Conservation (phyloP, 192 early-diverging fungal genomes). For the Linnemannia zychae region DNA sequence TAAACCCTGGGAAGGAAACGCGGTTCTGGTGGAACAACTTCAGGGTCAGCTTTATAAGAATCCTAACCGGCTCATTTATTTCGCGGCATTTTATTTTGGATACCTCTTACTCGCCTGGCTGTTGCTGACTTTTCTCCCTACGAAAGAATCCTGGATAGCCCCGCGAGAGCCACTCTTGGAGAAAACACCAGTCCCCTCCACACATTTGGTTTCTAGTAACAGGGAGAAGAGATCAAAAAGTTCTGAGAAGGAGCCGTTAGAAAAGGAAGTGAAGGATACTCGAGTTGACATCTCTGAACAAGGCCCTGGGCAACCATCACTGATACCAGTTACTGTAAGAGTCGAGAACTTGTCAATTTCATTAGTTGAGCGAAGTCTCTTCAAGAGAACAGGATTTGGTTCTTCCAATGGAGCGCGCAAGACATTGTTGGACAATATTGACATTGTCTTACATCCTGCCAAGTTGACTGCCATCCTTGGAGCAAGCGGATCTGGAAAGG, state of each 20-base stretch:
- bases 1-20: conserved; percentile 22
- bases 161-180: background rate
- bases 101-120: conserved; percentile 1
- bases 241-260: background rate
- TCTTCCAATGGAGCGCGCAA: background rate
- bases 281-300: background rate
- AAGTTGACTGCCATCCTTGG: conserved; percentile 35
- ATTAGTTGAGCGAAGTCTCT: background rate
- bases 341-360: conserved; percentile 2
- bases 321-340: background rate
- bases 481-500: conserved; percentile 35
- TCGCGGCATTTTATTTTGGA: background rate
- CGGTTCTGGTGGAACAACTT: background rate
- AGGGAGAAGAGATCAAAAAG: background rate
- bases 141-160: background rate
- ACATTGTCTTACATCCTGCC: conserved; percentile 2
- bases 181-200: background rate
- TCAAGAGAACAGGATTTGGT: background rate
- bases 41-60: background rate
- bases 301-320: background rate
- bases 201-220: background rate
- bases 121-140: background rate
- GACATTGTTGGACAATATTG: conserved; percentile 1
- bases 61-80: background rate
- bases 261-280: background rate